Percentiles rank a stretch among this genome's conserved stretches.
These are phyloP conservation scores for Penicillium cinerascens DNA, from an alignment of 495 filamentous ascomycete species.

Conservation along the genomic window DNA sequence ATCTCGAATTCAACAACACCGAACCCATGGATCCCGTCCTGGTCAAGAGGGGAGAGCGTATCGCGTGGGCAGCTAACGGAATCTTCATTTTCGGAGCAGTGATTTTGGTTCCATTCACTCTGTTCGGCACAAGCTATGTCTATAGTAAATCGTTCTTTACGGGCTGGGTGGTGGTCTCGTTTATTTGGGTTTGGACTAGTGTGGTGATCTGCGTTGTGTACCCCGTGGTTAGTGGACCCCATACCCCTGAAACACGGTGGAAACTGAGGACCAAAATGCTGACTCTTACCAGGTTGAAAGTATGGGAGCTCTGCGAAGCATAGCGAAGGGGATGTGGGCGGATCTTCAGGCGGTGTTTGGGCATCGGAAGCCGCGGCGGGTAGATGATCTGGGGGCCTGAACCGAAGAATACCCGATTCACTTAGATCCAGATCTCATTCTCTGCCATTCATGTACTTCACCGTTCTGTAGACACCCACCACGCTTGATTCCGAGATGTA, in stretches of 20 bases:
- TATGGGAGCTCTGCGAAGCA: slow-evolving; percentile 26
- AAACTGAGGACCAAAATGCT: not conserved
- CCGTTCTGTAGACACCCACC: not conserved
- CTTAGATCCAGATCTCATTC: not conserved
- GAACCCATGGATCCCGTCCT: slow-evolving; percentile 38
- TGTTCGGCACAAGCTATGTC: slow-evolving; percentile 38
- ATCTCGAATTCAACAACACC: slow-evolving; percentile 32
- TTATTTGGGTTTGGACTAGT: slow-evolving; percentile 44
- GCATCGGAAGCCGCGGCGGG: slow-evolving; percentile 1
- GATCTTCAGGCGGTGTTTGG: slow-evolving; percentile 17
- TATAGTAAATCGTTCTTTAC: slow-evolving; percentile 37
- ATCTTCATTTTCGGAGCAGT: slow-evolving; percentile 32
- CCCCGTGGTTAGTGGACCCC: slow-evolving; percentile 29
- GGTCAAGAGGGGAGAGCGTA: slow-evolving; percentile 24
- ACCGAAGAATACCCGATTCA: too few species aligned
- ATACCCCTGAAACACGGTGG: not conserved
- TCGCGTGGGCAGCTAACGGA: slow-evolving; percentile 25
- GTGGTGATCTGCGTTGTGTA: slow-evolving; percentile 42
- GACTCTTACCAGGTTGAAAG: slow-evolving; percentile 26
- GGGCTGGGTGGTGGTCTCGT: slow-evolving; percentile 42
- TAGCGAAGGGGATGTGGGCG: slow-evolving; percentile 20
- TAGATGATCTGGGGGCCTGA: not conserved
- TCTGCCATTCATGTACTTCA: too few species aligned
- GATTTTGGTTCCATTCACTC: slow-evolving; percentile 38
- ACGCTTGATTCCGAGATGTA: not conserved